Evolutionary conservation across 441 rosid species (phyloP).

Genomic region (Erodium trifolium): DNA sequence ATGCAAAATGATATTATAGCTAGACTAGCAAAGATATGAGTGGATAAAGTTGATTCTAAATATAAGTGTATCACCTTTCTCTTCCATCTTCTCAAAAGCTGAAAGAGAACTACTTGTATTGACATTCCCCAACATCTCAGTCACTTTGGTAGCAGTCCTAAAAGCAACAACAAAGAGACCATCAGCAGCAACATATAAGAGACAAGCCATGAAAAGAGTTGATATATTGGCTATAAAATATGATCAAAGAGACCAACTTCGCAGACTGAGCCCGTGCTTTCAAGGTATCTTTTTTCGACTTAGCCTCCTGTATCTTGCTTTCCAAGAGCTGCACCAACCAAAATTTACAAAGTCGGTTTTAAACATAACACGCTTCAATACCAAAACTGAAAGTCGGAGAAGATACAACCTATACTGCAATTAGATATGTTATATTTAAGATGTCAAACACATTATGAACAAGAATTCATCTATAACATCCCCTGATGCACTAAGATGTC

Average conservation of each 20-base stretch:
- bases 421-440: not conserved
- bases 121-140: conserved; percentile 66
- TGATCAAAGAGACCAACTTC: conserved; percentile 41
- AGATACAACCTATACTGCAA: not conserved
- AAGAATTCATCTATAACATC: not conserved
- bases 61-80: conserved; percentile 49
- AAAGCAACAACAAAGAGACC: conserved; percentile 14
- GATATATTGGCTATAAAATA: conserved; percentile 11
- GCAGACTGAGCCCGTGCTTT: conserved; percentile 72
- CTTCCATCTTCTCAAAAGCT: conserved; percentile 82
- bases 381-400: conserved; percentile 12
- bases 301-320: conserved; percentile 96
- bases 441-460: not conserved
- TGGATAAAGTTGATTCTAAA: not conserved
- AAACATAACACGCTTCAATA: conserved; percentile 4
- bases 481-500: not conserved
- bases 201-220: conserved; percentile 6
- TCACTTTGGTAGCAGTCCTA: conserved; percentile 75
- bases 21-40: not conserved
- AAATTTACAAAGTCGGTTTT: not conserved
- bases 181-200: conserved; percentile 8
- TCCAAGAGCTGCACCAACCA: conserved; percentile 62
- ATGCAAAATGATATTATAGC: not conserved
- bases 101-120: conserved; percentile 67
- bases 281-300: conserved; percentile 49